Evolutionary conservation across 2,329 filamentous ascomycete genomes (phyloP), one percentile per base, ranked within the genome.

Genomic region (Penicillium decumbens): DNA sequence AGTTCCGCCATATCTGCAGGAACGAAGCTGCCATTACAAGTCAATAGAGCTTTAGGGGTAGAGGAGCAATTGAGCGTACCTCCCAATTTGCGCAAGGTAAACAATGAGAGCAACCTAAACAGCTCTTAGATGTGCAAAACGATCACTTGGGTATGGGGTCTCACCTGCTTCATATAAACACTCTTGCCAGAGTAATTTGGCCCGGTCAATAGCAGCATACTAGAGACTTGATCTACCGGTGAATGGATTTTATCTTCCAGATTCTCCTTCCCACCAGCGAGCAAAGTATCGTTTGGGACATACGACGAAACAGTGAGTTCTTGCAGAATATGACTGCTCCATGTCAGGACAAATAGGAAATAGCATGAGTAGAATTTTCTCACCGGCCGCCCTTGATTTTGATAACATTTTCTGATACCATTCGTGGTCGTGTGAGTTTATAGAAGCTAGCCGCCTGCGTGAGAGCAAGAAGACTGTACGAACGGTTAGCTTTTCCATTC

Each of bases 111-210:
- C 93, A 28, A 89, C 82, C 71, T 72, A 23, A 13, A 24, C 10
- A 23, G 9, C n/a, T n/a, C 10, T 62, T 18, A 59, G 47, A 41
- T 40, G 7, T 24, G 24, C n/a, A 28, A n/a, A 15, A 4, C 8
- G 13, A 8, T 48, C 10, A 35, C 23, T 9, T n/a, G 0, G 38
- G 24, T 9, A 12, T 4, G 12, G 4, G 8, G 13, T n/a, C 53
- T 55, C 50, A 66, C 69, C 67, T 98, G 92, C 68, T 95, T 98
- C 65, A 97, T 78, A 68, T 95, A 97, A 0, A 97, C 82, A 59
- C 90, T 97, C 69, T 98, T 98, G 0, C 93, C 93, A 0, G 93
- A 97, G 66, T 93, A 95, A 60, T 98, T 98, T 4, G 93, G 91
- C 0, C 93, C 93, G 0, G 93, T 97, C 61, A 98, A 70, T 5